A percentile compares a stretch with the other conserved stretches of the same genome.
Evolutionary conservation across 352 stramenopile species (phyloP).

Genomic region (Thalassiosira ordinaria): DNA sequence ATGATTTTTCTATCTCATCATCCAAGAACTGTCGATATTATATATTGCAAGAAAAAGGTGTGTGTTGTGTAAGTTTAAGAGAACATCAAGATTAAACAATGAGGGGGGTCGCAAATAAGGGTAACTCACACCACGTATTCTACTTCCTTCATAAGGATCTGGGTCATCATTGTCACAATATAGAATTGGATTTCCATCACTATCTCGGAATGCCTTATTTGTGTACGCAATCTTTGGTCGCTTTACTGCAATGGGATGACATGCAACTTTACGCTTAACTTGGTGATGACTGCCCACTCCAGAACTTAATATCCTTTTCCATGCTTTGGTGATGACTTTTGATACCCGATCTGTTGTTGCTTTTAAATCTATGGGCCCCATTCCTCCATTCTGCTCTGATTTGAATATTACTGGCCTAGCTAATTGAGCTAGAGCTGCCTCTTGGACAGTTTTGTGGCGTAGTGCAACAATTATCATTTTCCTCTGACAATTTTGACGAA

Average conservation of each 20-base stretch:
- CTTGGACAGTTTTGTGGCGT: conserved; percentile 44
- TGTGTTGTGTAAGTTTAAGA: too few species aligned
- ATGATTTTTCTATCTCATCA: conserved; percentile 46
- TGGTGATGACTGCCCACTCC: background rate
- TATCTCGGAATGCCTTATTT: conserved; percentile 53
- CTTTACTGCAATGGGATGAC: conserved; percentile 10
- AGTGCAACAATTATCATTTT: conserved; percentile 48
- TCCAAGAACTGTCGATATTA: conserved; percentile 35
- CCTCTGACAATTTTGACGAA: conserved; percentile 36
- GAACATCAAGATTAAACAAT: too few species aligned
- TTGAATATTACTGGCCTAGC: background rate
- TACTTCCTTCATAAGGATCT: conserved; percentile 56
- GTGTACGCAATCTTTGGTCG: conserved; percentile 18
- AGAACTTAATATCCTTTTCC: background rate
- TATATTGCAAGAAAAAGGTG: too few species aligned
- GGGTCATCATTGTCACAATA: conserved; percentile 62
- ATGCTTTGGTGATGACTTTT: conserved; percentile 7
- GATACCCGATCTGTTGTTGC: background rate
- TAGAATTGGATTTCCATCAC: conserved; percentile 35
- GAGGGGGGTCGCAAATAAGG: too few species aligned
- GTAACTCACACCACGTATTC: conserved; percentile 36
- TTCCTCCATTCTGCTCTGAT: background rate
- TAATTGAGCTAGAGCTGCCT: conserved; percentile 19
- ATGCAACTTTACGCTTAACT: conserved; percentile 9
- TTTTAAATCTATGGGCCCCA: background rate